Evolutionary conservation across 1,284 basidiomycete species (phyloP), one percentile per base, ranked within the genome.

Genomic region (Sphagnurus paluster): DNA sequence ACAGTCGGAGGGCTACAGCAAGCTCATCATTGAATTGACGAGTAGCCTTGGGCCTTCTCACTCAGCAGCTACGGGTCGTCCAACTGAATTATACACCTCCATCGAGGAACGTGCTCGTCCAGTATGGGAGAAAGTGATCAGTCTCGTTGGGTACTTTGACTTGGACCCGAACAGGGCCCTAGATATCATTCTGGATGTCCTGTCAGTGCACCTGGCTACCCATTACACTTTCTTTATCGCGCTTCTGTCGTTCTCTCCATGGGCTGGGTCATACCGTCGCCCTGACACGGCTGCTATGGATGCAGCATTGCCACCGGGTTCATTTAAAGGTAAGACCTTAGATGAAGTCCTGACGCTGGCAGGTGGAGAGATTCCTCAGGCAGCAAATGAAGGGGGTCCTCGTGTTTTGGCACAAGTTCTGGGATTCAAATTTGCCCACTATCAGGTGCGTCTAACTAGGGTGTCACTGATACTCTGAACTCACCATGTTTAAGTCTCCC

Each of bases 1-100:
- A 69, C 93, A 97, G 57, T 95, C 93, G 1, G 95, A 99, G 72
- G 97, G 97, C 4, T 99, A 94, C 70, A 91, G 92, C 59, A 94
- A 95, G 60, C 80, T 99, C 26, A 82, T 89, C 24, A 83, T 88
- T 7, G 92, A 95, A 61, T 71, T 98, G 32, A 84, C 92, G 8
- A 84, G 84, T 45, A 84, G 81, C 54, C 71, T 94, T 40, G 90
- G 90, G 4, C 82, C 85, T 19, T 69, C 89, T 9, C 84, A 90
- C 66, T 81, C 78, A 13, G 60, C 75, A 26, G 65, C 67, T 21
- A 82, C 84, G 55, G 82, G 79, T 16, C 68, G 73, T 39, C 84
- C 88, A 2, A 64, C 69, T 0, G 90, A 92, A 57, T 70, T 79
- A 32, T 68, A 68, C 25, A 57, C 76, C 39, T 68, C 71, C 14